phyloP scores from a whole-genome alignment of 441 rosid species.

The Metrosideros polymorpha region DNA sequence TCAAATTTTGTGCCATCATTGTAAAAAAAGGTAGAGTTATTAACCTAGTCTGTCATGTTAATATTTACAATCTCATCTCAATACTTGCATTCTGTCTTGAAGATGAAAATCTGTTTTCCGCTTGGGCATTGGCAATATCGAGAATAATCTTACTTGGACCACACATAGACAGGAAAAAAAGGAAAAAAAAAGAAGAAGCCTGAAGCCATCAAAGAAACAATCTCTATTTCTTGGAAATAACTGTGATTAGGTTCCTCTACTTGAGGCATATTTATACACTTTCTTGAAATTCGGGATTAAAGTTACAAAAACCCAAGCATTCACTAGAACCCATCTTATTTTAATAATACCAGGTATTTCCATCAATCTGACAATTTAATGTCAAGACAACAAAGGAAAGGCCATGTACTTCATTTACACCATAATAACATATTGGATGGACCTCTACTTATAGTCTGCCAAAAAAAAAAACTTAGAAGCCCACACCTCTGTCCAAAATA shows the following conservation, averaged over 20 bases:
- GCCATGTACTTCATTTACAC: constrained; percentile 19
- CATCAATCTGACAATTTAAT: background rate
- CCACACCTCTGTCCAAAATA: constrained; percentile 79
- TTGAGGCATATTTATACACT: background rate
- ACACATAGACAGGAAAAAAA: background rate
- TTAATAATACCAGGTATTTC: background rate
- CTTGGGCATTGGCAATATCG: background rate
- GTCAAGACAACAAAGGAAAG: background rate
- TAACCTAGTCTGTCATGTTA: background rate
- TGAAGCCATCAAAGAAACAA: background rate
- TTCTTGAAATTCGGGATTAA: background rate
- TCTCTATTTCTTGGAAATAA: background rate
- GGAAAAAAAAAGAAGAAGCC: background rate
- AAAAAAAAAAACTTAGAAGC: constrained; percentile 5
- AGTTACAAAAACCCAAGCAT: background rate
- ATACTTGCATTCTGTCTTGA: background rate
- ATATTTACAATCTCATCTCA: background rate
- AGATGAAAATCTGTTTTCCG: background rate
- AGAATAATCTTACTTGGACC: background rate
- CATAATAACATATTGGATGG: background rate
- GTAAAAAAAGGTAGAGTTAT: background rate
- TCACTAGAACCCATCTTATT: background rate
- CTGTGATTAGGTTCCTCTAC: background rate
- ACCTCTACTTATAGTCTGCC: background rate
- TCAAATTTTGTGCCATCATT: background rate